Evolutionary conservation across 1,139 yeast genomes (phyloP), one percentile per base, ranked within the genome.

Genomic region (Kurtzmaniella quercitrusa): DNA sequence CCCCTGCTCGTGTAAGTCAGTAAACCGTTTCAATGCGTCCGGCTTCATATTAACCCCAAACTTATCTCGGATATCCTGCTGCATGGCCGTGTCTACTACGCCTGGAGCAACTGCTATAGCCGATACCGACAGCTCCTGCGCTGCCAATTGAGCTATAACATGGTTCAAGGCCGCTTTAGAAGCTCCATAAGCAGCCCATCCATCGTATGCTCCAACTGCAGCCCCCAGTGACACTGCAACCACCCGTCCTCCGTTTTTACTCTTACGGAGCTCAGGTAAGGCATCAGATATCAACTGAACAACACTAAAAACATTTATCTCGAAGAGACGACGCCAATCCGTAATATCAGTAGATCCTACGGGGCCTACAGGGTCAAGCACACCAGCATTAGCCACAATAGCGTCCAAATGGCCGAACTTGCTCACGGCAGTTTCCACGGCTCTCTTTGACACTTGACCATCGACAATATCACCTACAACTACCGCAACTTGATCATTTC

Each of bases 151-250:
- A 40, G 67, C 59, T 8, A 86, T 81, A 43, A 89, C 73, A 55
- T 83, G 90, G 62, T 91, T 88, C 46, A 90, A 60, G 0, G 96
- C 96, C 0, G 96, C 96, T 63, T 91, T 91, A 15, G 96, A 81
- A 2, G 90, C 70, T 1, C 96, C 95, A 56, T 91, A 91, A 3
- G 96, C 95, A 33, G 85, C 83, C 96, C 96, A 90, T 11, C 91
- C 90, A 51, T 62, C 61, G 55, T 80, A 81, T 15, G 80, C 67
- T 39, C 68, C 70, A 1, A 73, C 68, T 2, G 91, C 74, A 0
- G 98, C 97, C 7, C 96, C 97, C 1, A 95, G 86, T 21, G 94
- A 85, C 0, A 90, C 96, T 45, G 84, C 80, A 16, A 91, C 71
- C 27, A 85, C 70, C 40, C 71, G 75, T 1, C 94, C 93, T n/a